Evolutionary conservation across 371 early-diverging fungal species (phyloP).

Genomic region (Dipsacomyces acuminosporus): DNA sequence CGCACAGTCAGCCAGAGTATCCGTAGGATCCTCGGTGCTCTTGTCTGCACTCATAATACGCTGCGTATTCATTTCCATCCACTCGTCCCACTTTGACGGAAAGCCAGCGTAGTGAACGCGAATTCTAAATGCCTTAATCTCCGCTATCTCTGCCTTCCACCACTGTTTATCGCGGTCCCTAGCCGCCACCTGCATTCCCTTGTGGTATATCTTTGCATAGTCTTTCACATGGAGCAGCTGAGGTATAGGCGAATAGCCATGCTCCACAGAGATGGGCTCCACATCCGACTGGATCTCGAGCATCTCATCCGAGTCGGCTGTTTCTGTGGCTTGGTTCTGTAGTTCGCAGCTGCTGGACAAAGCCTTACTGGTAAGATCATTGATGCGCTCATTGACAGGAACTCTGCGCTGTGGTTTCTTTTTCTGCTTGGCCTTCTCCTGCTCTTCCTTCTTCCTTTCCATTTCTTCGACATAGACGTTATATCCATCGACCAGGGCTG

Average conservation of each 20-base stretch:
- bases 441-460: conserved; percentile 17
- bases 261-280: conserved; percentile 36
- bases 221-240: conserved; percentile 44
- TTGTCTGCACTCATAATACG: conserved; percentile 31
- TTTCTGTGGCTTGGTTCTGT: neutral
- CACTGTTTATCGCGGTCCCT: conserved; percentile 42
- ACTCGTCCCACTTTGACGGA: conserved; percentile 35
- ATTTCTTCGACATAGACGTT: conserved; percentile 29
- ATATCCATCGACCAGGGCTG: conserved; percentile 32
- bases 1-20: no score
- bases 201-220: conserved; percentile 21
- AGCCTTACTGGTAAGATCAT: neutral
- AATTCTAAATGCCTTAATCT: conserved; percentile 35
- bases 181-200: conserved; percentile 35
- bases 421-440: conserved; percentile 5
- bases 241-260: conserved; percentile 28
- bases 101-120: conserved; percentile 42
- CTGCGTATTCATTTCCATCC: conserved; percentile 48
- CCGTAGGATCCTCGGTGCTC: no score
- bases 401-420: conserved; percentile 3
- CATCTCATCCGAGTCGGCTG: conserved; percentile 4
- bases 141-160: conserved; percentile 37
- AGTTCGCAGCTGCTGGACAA: neutral
- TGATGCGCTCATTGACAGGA: conserved; percentile 5
- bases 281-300: conserved; percentile 17